These are phyloP conservation scores for Auriculariales sp. DNA, from an alignment of 768 basidiomycete species.

Conservation along the genomic window DNA sequence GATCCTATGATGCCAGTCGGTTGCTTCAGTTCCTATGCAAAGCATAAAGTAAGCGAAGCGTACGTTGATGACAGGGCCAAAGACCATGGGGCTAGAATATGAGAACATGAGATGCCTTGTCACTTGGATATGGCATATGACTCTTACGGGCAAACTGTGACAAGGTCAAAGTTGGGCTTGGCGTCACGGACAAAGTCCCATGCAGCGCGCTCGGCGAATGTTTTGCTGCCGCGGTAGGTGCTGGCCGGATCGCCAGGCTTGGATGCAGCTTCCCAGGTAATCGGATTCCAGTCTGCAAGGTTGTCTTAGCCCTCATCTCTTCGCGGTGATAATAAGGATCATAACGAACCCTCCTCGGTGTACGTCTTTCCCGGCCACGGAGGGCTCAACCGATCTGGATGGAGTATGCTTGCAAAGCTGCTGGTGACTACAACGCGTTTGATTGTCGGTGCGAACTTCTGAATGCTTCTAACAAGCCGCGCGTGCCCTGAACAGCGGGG, in stretches of 20 bases:
- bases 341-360: neutral
- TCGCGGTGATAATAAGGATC: neutral
- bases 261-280: conserved; percentile 2
- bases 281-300: neutral
- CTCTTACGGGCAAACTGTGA: neutral
- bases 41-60: neutral
- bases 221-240: neutral
- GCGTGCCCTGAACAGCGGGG: conserved; percentile 12
- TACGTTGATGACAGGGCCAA: neutral
- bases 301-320: neutral
- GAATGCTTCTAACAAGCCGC: conserved; percentile 8
- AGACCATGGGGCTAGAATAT: neutral
- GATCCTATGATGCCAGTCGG: neutral
- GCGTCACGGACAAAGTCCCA: conserved; percentile 2
- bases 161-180: conserved; percentile 1
- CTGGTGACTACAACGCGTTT: conserved; percentile 5
- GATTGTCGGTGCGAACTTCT: conserved; percentile 7
- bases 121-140: neutral
- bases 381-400: neutral
- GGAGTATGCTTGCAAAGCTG: neutral
- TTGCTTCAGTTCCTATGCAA: no score
- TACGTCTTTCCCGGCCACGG: neutral
- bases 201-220: conserved; percentile 2
- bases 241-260: neutral
- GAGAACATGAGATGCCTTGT: neutral